Base-by-base conservation (phyloP, 805 yeast genomes). In the Cyberlindnera amylophila region DNA sequence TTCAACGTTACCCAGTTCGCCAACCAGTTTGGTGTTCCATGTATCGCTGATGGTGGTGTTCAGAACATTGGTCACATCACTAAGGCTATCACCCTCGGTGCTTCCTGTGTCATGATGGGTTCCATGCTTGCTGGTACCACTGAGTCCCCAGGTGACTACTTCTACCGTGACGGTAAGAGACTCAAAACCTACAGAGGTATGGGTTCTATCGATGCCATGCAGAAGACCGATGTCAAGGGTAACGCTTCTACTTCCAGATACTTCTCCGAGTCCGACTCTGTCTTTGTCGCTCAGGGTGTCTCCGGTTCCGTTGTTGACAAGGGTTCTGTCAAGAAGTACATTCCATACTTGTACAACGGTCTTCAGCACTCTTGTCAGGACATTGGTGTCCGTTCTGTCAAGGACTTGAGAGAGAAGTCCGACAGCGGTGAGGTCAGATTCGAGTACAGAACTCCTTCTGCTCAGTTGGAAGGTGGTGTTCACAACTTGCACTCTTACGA, bases 121-220 rank as follows among this genome's bases (percentile, higher is more conserved):
- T 95, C 97, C 72, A 82, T 93, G 79, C 77, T 93, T 61, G 99
- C 99, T 49, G 99, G 99, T 72, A 93, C 99, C 47, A 71, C 93
- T 50, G 99, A 93, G 75, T 84, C 98, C 50, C 99, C 99, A 59
- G 99, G 99, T 71, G 90, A 86, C 61, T 93, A 90, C 76, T 93
- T 86, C 74, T 93, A 82, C 84, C 81, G 95, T 65, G 99, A 93
- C 63, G 99, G 99, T 65, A 82, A 93, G 77, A 86, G 99, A 72
- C 81, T 93, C 69, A 93, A 93, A 79, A 70, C 88, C 48, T 93
- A 93, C 79, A 84, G 99, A 74, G 99, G 99, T 74, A 93, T 93
- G 99, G 99, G 99, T 59, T 91, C 98, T 32, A 82, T 93, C 59
- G 99, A 91, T 67, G 99, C 99, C 54, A 91, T 91, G 98, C 91